Evolutionary conservation across 2,329 filamentous ascomycete genomes (phyloP).

Genomic region (Phialemoniopsis sp.): DNA sequence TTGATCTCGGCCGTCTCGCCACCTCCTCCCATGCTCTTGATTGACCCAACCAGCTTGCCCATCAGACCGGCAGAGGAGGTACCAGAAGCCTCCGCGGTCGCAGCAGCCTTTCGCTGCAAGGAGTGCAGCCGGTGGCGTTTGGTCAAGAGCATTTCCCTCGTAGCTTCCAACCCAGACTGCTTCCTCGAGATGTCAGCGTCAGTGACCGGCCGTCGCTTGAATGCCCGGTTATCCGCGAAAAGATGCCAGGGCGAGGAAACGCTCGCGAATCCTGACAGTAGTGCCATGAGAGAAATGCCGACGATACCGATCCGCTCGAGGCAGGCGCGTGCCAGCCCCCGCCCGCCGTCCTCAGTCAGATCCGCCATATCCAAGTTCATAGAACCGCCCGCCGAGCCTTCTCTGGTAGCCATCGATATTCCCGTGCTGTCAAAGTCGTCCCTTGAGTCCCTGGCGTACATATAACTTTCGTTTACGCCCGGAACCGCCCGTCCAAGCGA

Average conservation of each 20-base stretch:
- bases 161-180: conserved; percentile 72
- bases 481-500: conserved; percentile 61
- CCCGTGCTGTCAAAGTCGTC: conserved; percentile 25
- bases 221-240: conserved; percentile 58
- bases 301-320: conserved; percentile 75
- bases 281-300: conserved; percentile 80
- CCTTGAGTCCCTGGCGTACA: conserved; percentile 12
- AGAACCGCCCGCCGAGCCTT: neutral
- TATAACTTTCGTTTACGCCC: conserved; percentile 13
- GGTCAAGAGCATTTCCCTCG: conserved; percentile 71
- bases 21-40: conserved; percentile 38
- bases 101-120: conserved; percentile 58
- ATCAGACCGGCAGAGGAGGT: conserved; percentile 54
- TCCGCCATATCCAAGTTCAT: neutral
- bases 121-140: conserved; percentile 71
- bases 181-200: conserved; percentile 75
- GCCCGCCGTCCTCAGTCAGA: conserved; percentile 11
- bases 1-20: conserved; percentile 58
- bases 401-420: conserved; percentile 17
- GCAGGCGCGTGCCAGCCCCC: conserved; percentile 46
- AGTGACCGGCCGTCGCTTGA: conserved; percentile 53
- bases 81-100: conserved; percentile 13
- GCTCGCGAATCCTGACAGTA: conserved; percentile 86
- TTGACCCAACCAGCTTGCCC: conserved; percentile 66
- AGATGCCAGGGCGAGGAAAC: conserved; percentile 84